A percentile compares a stretch with the other conserved stretches of the same genome.
Evolutionary conservation across 2,329 filamentous ascomycete genomes (phyloP).

Genomic region (Fusarium albidum): DNA sequence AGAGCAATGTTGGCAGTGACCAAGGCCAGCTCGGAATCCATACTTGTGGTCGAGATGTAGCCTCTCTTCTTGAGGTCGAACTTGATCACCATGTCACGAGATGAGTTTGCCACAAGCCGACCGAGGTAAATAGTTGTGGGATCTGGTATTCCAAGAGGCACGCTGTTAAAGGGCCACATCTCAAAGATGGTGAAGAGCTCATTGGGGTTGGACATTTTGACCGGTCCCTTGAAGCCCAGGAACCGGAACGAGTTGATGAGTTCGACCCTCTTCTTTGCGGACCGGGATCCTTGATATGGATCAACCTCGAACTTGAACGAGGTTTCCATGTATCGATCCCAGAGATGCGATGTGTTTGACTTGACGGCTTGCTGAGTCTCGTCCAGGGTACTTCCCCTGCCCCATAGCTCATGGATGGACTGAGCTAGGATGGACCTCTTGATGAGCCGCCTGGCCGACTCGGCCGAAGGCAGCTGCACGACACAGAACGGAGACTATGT

Average conservation of each 20-base stretch:
- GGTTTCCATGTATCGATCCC: constrained; percentile 68
- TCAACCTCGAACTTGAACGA: constrained; percentile 90
- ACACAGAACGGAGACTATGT: constrained; percentile 85
- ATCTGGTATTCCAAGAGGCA: constrained; percentile 56
- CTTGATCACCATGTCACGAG: constrained; percentile 71
- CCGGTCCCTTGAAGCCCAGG: constrained; percentile 78
- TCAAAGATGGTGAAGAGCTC: constrained; percentile 84
- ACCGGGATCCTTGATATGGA: constrained; percentile 78
- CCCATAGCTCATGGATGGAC: constrained; percentile 91
- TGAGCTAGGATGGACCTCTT: constrained; percentile 82
- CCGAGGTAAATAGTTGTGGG: constrained; percentile 74
- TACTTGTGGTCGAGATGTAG: constrained; percentile 96
- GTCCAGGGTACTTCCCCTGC: constrained; percentile 70
- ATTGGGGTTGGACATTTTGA: constrained; percentile 77
- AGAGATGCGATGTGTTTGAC: constrained; percentile 66
- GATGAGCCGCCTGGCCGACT: constrained; percentile 72
- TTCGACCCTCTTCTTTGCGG: constrained; percentile 67
- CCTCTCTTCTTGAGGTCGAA: constrained; percentile 92
- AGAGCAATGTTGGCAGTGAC: constrained; percentile 91
- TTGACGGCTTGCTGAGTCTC: constrained; percentile 73
- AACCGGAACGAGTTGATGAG: constrained; percentile 87
- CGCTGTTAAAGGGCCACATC: constrained; percentile 71
- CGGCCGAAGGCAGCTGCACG: constrained; percentile 71
- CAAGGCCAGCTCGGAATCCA: constrained; percentile 94
- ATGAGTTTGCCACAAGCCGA: constrained; percentile 72